Evolutionary conservation across 176 grass and related monocot genomes (phyloP), one percentile per base, ranked within the genome.

Genomic region (Oryza punctata): DNA sequence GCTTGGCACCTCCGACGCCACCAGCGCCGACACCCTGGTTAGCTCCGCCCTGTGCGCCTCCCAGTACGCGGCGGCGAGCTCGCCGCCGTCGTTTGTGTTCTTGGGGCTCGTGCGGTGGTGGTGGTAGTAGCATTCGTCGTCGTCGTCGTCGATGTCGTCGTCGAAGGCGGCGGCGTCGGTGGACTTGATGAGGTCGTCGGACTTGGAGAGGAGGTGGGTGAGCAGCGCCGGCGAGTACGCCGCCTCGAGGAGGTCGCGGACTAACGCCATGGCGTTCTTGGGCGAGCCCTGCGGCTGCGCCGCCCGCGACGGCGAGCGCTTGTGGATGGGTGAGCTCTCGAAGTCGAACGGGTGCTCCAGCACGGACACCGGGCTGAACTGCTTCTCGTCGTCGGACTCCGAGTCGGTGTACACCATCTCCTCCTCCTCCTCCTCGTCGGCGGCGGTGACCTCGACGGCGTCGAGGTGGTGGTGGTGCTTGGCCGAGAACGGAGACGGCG

Each of bases 311-410:
- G 40, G 46, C 6, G 60, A 68, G 57, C 60, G 43, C 81, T 83
- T 86, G 81, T 82, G 85, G 4, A 65, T 81, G 10, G 81, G 90
- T 18, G 88, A 91, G 75, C 65, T 91, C 32, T 83, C 89, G 32
- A 33, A 33, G 32, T 33, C 32, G 69, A 85, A 90, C 12, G 90
- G 87, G 46, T 96, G 79, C 37, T 97, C 96, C 28, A 96, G 71
- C 23, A 99, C 96, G 19, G 96, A 99, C 0, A 94, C 83, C 1
- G 96, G 93, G 82, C 93, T 99, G 21, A 84, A 67, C 85, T 94
- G 93, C 91, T 94, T 90, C 68, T 89, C 78, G 30, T 80, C 87
- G 40, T 91, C 85, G 68, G 19, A 44, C 44, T 88, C 88, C 33
- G 23, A 70, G 40, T 74, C 86, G 25, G 68, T 59, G 7, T 88